These are phyloP conservation scores for Penicillium fuscoglaucum DNA, from an alignment of 2,329 filamentous ascomycete genomes.

Conservation along the genomic window DNA sequence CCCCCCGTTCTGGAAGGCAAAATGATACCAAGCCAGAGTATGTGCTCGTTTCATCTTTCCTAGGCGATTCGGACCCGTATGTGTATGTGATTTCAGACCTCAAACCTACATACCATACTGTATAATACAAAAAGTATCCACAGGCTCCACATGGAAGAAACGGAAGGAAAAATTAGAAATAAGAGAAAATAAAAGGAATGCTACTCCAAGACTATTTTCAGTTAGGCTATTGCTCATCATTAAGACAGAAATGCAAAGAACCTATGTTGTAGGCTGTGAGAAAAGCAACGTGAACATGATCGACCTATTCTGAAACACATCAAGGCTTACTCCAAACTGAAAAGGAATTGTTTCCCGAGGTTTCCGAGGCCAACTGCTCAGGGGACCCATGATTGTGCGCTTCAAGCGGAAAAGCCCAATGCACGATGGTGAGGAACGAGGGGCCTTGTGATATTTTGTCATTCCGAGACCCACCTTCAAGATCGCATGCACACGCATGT, in stretches of 20 bases:
- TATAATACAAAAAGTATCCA: conserved; percentile 1
- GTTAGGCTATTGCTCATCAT: background rate
- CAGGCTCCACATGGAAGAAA: background rate
- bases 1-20: background rate
- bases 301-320: background rate
- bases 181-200: background rate
- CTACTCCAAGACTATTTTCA: background rate
- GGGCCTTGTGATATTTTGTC: background rate
- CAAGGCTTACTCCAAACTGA: background rate
- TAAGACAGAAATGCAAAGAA: background rate
- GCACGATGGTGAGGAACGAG: background rate
- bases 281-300: background rate
- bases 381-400: conserved; percentile 1
- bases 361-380: background rate
- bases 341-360: background rate
- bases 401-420: background rate
- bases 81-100: background rate
- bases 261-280: background rate
- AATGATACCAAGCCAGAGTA: background rate
- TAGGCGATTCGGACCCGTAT: background rate
- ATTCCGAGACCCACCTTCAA: conserved; percentile 3
- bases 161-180: background rate
- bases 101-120: background rate
- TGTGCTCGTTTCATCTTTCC: background rate
- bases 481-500: background rate